A percentile compares a stretch with the other conserved stretches of the same genome.
phyloP scores from a whole-genome alignment of 2,329 filamentous ascomycete genomes.

The Ophiostoma himal-ulmi region DNA sequence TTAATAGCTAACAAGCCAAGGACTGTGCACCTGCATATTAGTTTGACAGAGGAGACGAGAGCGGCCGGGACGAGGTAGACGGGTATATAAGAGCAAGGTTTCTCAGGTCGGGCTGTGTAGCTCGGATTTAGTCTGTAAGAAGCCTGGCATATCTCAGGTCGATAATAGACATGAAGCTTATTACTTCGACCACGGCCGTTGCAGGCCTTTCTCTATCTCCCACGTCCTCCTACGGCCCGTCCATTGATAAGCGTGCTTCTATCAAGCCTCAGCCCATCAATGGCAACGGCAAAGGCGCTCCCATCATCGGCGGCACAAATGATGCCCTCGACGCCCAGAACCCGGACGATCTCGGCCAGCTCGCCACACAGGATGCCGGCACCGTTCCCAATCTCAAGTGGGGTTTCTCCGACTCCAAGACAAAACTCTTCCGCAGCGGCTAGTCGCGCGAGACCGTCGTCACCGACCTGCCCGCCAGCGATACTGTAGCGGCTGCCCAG shows the following conservation, averaged over 20 bases:
- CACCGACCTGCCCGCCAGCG: conserved; percentile 59
- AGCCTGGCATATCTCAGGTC: not conserved
- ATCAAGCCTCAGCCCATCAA: not conserved
- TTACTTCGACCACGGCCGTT: not conserved
- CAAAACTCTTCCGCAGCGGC: conserved; percentile 55
- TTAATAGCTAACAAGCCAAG: not conserved
- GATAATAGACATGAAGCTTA: not conserved
- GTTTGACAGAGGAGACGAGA: not conserved
- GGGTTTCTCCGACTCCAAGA: conserved; percentile 64
- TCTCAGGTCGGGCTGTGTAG: not conserved
- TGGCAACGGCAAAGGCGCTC: not conserved
- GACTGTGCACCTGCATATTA: not conserved
- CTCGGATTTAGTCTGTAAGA: not conserved
- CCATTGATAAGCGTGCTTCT: not conserved
- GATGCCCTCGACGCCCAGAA: conserved; percentile 50
- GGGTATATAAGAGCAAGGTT: not conserved
- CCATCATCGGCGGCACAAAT: not conserved
- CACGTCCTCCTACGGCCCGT: not conserved
- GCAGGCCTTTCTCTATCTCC: not conserved
- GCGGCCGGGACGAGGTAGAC: not conserved
- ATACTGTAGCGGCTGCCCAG: conserved; percentile 62
- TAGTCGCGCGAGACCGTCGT: conserved; percentile 63
- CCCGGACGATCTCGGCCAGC: conserved; percentile 56
- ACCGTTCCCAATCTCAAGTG: conserved; percentile 62
- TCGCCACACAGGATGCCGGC: conserved; percentile 54